phyloP scores from a whole-genome alignment of 2,329 filamentous ascomycete species.

The Hypoxylon sp. region DNA sequence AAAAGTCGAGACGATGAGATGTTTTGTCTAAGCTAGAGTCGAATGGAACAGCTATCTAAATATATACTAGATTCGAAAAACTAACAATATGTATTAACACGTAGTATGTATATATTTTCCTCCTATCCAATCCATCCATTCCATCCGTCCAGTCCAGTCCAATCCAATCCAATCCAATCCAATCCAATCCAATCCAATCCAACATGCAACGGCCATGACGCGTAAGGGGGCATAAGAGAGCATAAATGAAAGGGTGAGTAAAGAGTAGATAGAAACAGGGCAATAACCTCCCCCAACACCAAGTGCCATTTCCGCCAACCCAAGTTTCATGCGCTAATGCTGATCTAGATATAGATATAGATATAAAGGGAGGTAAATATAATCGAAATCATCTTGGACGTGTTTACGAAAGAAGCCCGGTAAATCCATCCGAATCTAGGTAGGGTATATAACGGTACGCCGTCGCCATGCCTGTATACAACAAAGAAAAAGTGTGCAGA shows the following conservation, averaged over 20 bases:
- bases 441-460: conserved; percentile 46
- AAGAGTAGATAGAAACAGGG: not conserved
- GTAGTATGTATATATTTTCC: conserved; percentile 16
- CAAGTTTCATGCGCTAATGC: conserved; percentile 37
- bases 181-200: conserved; percentile 7
- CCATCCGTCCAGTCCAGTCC: not conserved
- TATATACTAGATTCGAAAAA: conserved; percentile 35
- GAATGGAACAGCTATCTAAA: conserved; percentile 19
- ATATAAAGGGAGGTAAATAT: conserved; percentile 10
- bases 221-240: conserved; percentile 33
- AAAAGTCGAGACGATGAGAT: conserved; percentile 6
- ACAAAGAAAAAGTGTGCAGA: conserved; percentile 37
- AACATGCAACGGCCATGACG: conserved; percentile 31
- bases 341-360: conserved; percentile 13
- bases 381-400: conserved; percentile 32
- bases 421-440: conserved; percentile 36
- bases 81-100: conserved; percentile 33
- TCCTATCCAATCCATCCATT: not conserved
- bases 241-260: not conserved
- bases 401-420: conserved; percentile 28
- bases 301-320: conserved; percentile 25
- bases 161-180: not conserved
- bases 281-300: conserved; percentile 24
- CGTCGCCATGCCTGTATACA: conserved; percentile 45
- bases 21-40: conserved; percentile 15